Conservation (phyloP, 345 rosid genomes). For the Salix dunnii region DNA sequence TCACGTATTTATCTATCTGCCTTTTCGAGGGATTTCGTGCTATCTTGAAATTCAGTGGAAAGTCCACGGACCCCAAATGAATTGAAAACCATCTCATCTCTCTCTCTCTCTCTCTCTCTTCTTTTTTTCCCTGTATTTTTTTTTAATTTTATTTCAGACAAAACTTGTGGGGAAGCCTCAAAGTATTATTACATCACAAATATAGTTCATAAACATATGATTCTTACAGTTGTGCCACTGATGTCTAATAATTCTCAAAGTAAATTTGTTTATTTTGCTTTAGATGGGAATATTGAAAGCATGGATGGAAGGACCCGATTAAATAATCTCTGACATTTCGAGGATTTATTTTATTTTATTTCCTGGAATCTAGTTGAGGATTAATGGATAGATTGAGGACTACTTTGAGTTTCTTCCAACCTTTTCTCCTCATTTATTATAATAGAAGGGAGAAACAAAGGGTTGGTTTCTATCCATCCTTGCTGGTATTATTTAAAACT, state of each 20-base stretch:
- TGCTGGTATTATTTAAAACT: not conserved
- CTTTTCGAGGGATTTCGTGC: constrained; percentile 22
- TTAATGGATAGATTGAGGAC: too few relatives aligned
- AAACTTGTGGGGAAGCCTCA: not conserved
- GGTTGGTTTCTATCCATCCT: too few relatives aligned
- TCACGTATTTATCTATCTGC: not conserved
- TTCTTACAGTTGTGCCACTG: not conserved
- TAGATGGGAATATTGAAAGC: too few relatives aligned
- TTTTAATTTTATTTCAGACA: too few relatives aligned
- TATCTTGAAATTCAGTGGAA: constrained; percentile 20
- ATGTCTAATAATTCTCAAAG: not conserved
- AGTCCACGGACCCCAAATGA: constrained; percentile 15
- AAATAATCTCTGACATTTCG: too few relatives aligned
- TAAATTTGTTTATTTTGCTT: too few relatives aligned
- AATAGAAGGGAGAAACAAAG: not conserved
- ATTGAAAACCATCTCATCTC: too few relatives aligned
- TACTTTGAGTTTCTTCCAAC: not conserved
- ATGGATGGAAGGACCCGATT: not conserved
- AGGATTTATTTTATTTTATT: too few relatives aligned
- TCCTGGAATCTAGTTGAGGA: too few relatives aligned
- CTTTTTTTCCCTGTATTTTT: too few relatives aligned
- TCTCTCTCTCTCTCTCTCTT: too few relatives aligned
- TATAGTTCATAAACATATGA: not conserved
- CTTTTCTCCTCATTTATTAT: too few relatives aligned
- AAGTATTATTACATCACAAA: not conserved